Evolutionary conservation across 2,329 filamentous ascomycete species (phyloP).

Genomic region (Stagonosporopsis vannaccii): DNA sequence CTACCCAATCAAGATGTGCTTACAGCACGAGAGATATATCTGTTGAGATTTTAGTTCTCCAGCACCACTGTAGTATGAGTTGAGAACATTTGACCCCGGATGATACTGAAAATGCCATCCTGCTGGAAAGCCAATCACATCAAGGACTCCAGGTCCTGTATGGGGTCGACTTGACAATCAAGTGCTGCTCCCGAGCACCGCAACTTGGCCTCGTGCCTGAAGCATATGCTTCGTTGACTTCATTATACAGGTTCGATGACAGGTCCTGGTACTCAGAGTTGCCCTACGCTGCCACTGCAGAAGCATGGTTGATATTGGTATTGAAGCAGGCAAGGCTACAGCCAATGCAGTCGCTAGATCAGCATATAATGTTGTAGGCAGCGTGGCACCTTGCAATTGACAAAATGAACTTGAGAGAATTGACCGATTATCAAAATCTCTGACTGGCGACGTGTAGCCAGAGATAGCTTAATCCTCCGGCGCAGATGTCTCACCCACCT

Average conservation of each 20-base stretch:
- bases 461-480: neutral
- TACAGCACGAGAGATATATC: neutral
- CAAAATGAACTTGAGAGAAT: neutral
- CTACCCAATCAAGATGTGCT: neutral
- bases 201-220: neutral
- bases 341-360: neutral
- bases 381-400: neutral
- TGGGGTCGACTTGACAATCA: neutral
- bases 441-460: neutral
- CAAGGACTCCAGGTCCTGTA: conserved; percentile 3
- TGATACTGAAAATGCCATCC: neutral
- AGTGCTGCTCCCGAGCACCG: neutral
- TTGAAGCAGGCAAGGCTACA: too few relatives aligned
- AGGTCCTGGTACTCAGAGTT: neutral
- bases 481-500: neutral
- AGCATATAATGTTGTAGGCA: neutral
- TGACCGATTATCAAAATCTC: neutral
- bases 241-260: neutral
- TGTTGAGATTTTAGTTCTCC: neutral
- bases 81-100: conserved; percentile 5
- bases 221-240: neutral
- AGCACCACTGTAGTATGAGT: neutral
- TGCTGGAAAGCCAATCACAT: neutral
- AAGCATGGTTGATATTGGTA: too few relatives aligned
- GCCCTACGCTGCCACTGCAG: neutral